Evolutionary conservation across 1,284 basidiomycete species (phyloP).

Genomic region (Moniliella sp.): DNA sequence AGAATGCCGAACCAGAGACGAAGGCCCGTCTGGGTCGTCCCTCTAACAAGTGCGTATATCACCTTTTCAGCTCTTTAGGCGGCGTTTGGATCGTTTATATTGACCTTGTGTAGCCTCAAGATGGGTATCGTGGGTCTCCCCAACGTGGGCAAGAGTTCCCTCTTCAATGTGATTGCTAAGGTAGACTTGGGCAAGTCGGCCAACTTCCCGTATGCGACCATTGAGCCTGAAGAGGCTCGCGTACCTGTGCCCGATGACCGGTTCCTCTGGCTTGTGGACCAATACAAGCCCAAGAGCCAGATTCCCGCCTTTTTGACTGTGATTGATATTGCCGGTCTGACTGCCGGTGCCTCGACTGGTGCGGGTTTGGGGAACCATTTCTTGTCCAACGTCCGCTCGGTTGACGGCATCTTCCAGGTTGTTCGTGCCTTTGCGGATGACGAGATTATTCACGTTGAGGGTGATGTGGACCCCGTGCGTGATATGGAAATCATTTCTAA

Average conservation of each 20-base stretch:
- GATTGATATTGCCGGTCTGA: constrained; percentile 95
- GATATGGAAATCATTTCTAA: constrained; percentile 97
- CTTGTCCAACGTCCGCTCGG: constrained; percentile 85
- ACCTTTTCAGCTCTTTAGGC: too few relatives aligned
- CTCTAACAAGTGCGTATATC: too few relatives aligned
- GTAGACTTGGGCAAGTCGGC: constrained; percentile 73
- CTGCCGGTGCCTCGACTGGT: constrained; percentile 84
- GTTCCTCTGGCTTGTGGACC: constrained; percentile 75
- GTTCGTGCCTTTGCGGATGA: constrained; percentile 94
- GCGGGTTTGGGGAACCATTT: constrained; percentile 95
- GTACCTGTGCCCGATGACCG: constrained; percentile 88
- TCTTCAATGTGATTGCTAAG: constrained; percentile 69
- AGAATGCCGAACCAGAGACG: too few relatives aligned
- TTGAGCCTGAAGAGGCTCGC: constrained; percentile 47
- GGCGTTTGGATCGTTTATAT: too few relatives aligned
- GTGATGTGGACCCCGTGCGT: constrained; percentile 79
- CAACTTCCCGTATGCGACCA: constrained; percentile 96
- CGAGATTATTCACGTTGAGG: constrained; percentile 96
- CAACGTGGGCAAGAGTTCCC: constrained; percentile 31
- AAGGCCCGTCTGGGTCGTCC: too few relatives aligned
- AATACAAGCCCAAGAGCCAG: constrained; percentile 70
- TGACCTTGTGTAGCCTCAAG: too few relatives aligned
- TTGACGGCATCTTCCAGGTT: constrained; percentile 97
- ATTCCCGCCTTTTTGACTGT: constrained; percentile 89
- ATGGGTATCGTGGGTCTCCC: constrained; percentile 33